A percentile compares a stretch with the other conserved stretches of the same genome.
These are phyloP conservation scores for Cucurbita maxima DNA, from an alignment of 306 rosid species.

Conservation along the genomic window DNA sequence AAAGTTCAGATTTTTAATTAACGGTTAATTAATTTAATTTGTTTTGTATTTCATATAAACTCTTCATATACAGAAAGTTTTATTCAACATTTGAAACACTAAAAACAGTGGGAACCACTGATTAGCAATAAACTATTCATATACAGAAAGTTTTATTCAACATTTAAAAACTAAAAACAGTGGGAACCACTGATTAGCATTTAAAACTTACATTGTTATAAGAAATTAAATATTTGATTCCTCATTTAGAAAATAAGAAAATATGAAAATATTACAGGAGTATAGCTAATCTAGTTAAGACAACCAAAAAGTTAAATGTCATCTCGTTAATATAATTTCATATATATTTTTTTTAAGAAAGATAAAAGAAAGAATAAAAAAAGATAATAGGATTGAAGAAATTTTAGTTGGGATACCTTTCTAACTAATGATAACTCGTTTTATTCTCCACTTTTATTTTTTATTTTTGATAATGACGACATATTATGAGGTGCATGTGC, in stretches of 20 bases:
- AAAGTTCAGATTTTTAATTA: background rate
- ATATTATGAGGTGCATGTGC: constrained; percentile 9
- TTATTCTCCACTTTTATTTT: background rate
- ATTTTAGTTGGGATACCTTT: constrained; percentile 6
- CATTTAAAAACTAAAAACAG: background rate
- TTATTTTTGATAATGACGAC: background rate
- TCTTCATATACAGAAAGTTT: background rate
- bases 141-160: background rate
- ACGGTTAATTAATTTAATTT: background rate
- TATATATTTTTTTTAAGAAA: too few species aligned
- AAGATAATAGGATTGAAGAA: too few species aligned
- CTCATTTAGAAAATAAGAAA: too few species aligned
- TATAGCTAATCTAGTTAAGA: too few species aligned
- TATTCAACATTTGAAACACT: background rate
- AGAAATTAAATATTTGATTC: background rate
- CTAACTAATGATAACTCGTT: constrained; percentile 15
- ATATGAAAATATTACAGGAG: too few species aligned
- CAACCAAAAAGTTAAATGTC: too few species aligned
- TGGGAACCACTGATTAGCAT: background rate
- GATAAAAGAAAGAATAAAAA: too few species aligned
- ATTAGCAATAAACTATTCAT: background rate
- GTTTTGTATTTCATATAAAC: background rate
- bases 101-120: background rate
- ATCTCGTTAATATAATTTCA: too few species aligned
- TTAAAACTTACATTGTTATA: background rate